These are phyloP conservation scores for Stellera chamaejasme DNA, from an alignment of 345 rosid species.

Conservation along the genomic window DNA sequence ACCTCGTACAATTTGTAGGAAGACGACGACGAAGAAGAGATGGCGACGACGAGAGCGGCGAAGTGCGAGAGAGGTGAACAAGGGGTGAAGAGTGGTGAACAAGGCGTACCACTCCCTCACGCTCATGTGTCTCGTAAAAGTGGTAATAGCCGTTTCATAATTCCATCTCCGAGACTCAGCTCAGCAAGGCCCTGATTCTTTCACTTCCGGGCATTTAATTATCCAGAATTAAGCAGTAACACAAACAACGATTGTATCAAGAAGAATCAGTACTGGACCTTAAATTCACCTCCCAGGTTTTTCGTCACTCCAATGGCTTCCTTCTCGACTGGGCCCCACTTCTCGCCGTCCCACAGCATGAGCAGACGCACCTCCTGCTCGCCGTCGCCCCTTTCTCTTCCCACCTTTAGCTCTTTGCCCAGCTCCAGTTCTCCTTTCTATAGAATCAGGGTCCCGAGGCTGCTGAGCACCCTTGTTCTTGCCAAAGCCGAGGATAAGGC, in stretches of 20 bases:
- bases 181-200: background rate
- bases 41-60: too few species aligned
- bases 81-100: too few species aligned
- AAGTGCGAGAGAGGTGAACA: too few species aligned
- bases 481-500: constrained; percentile 75
- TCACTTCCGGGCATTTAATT: background rate
- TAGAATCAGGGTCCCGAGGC: constrained; percentile 36
- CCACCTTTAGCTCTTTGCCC: constrained; percentile 20
- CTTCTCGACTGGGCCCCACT: constrained; percentile 35
- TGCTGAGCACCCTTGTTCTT: constrained; percentile 32
- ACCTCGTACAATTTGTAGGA: too few species aligned
- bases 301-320: constrained; percentile 43
- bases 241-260: background rate
- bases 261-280: background rate
- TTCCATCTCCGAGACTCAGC: background rate
- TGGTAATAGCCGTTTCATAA: background rate
- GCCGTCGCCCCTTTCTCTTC: constrained; percentile 13
- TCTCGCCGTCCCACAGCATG: constrained; percentile 24
- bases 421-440: constrained; percentile 22
- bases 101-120: too few species aligned
- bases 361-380: constrained; percentile 23
- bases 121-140: too few species aligned
- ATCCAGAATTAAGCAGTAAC: background rate
- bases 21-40: too few species aligned
- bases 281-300: background rate